Percentiles rank a stretch among this genome's conserved stretches.
phyloP scores from a whole-genome alignment of 306 rosid genomes.

The Sechiopsis laciniata region DNA sequence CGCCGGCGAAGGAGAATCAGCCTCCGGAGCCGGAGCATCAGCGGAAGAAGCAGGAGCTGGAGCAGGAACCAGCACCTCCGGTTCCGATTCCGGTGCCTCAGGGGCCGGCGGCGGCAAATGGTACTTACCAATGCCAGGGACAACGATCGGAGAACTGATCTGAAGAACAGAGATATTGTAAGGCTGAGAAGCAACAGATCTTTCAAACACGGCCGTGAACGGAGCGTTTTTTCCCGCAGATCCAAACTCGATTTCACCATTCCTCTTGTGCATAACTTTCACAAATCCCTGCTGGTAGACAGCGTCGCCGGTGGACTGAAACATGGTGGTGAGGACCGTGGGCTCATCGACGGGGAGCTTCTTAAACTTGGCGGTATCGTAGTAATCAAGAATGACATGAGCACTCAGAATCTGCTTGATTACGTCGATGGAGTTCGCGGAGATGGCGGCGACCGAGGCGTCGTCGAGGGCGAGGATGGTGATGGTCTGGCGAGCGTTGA shows the following conservation, averaged over 20 bases:
- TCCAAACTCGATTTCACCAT: slow-evolving; percentile 44
- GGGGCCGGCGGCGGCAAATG: slow-evolving; percentile 21
- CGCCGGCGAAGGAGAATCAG: slow-evolving; percentile 21
- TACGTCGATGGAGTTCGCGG: slow-evolving; percentile 27
- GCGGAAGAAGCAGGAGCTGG: slow-evolving; percentile 15
- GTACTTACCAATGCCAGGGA: slow-evolving; percentile 36
- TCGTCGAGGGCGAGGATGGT: slow-evolving; percentile 44
- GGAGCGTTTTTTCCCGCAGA: slow-evolving; percentile 31
- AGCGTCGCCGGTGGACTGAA: slow-evolving; percentile 39
- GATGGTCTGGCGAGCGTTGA: slow-evolving; percentile 40
- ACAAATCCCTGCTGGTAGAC: slow-evolving; percentile 38
- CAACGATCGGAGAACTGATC: slow-evolving; percentile 29
- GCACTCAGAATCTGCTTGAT: slow-evolving; percentile 31
- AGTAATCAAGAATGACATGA: slow-evolving; percentile 37
- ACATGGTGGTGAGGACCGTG: slow-evolving; percentile 35
- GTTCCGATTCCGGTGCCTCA: background rate
- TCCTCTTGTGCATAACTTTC: slow-evolving; percentile 6
- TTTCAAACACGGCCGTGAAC: slow-evolving; percentile 21
- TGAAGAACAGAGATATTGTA: slow-evolving; percentile 53
- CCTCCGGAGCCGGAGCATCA: background rate
- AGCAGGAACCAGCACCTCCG: slow-evolving; percentile 21
- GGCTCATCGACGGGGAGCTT: slow-evolving; percentile 3
- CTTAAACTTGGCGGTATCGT: slow-evolving; percentile 32
- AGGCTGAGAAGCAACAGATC: slow-evolving; percentile 31
- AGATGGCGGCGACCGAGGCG: slow-evolving; percentile 6